Evolutionary conservation across 106 monocot genomes (phyloP).

Genomic region (Dioscorea dumetorum): DNA sequence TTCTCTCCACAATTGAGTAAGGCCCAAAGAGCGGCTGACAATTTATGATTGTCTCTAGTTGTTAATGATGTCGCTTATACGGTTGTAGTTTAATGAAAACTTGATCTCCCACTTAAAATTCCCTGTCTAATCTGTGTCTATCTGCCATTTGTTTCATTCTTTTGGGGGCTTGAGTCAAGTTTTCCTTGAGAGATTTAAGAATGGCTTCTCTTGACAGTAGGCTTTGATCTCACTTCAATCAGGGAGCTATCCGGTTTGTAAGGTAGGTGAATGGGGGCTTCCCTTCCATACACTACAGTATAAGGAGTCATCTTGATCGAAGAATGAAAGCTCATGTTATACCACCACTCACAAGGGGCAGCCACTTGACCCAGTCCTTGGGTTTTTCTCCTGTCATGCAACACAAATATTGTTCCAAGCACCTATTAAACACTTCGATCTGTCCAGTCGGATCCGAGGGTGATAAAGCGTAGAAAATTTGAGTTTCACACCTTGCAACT

Average conservation of each 20-base stretch:
- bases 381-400: neutral
- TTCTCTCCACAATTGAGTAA: neutral
- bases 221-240: neutral
- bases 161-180: neutral
- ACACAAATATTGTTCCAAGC: slow-evolving; percentile 1
- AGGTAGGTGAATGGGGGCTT: neutral
- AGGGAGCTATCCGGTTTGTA: neutral
- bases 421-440: slow-evolving; percentile 4
- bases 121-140: neutral
- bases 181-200: neutral
- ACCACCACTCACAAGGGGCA: slow-evolving; percentile 7
- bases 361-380: neutral
- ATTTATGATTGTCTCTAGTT: neutral
- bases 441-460: slow-evolving; percentile 10
- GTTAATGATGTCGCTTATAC: neutral
- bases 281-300: too few species aligned
- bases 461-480: neutral
- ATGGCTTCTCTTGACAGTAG: neutral
- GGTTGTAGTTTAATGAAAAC: neutral
- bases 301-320: too few species aligned
- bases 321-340: slow-evolving; percentile 2
- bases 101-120: neutral
- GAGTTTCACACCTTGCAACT: neutral
- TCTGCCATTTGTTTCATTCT: neutral
- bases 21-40: neutral